Evolutionary conservation across 2,329 filamentous ascomycete species (phyloP).

Genomic region (Xylariaceae sp.): DNA sequence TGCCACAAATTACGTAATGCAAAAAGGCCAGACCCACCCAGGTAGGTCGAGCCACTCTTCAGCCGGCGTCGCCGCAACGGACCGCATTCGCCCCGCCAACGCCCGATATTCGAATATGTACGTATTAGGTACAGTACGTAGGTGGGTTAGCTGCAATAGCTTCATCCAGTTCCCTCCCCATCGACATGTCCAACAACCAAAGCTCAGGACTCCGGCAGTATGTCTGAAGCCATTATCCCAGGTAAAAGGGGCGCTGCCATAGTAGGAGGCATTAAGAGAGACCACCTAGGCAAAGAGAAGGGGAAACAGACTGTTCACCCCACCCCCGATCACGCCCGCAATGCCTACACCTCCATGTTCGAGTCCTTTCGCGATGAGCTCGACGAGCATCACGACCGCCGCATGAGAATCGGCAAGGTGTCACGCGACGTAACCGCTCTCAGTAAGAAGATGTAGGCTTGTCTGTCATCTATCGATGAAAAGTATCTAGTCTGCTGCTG

Average conservation of each 20-base stretch:
- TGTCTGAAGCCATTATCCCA: slow-evolving; percentile 29
- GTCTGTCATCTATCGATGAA: slow-evolving; percentile 22
- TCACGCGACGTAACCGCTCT: slow-evolving; percentile 88
- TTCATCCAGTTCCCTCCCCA: background rate
- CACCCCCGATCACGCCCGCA: slow-evolving; percentile 36
- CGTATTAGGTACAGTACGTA: too few species aligned
- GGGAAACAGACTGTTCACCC: slow-evolving; percentile 18
- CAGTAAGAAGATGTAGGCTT: slow-evolving; percentile 87
- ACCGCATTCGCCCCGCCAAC: too few species aligned
- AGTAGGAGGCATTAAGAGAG: slow-evolving; percentile 50
- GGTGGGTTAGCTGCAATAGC: too few species aligned
- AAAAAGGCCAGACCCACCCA: too few species aligned
- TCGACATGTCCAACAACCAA: background rate
- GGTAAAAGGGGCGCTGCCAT: slow-evolving; percentile 31
- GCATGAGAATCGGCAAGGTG: slow-evolving; percentile 84
- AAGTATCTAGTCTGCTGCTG: background rate
- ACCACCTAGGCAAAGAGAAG: slow-evolving; percentile 50
- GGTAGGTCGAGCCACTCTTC: too few species aligned
- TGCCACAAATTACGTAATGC: too few species aligned
- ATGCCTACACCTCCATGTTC: slow-evolving; percentile 70
- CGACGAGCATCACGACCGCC: slow-evolving; percentile 89
- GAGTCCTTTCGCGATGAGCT: slow-evolving; percentile 80
- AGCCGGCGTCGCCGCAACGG: too few species aligned
- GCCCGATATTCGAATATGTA: background rate
- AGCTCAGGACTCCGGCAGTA: slow-evolving; percentile 1